A percentile compares a stretch with the other conserved stretches of the same genome.
phyloP scores from a whole-genome alignment of 495 filamentous ascomycete species.

The Darksidea phi region DNA sequence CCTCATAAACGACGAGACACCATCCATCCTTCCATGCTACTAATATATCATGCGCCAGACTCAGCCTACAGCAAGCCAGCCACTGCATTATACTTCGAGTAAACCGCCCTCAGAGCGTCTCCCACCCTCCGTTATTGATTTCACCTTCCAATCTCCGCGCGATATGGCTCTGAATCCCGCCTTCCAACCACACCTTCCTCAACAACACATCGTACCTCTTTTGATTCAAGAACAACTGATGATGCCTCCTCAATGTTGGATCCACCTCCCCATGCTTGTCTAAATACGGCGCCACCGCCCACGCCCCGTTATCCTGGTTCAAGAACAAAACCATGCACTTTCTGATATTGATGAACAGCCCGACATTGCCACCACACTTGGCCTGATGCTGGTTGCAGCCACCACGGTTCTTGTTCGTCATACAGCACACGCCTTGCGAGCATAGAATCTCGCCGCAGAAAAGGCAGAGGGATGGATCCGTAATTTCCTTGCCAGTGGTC shows the following conservation, averaged over 20 bases:
- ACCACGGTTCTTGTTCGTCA: constrained; percentile 66
- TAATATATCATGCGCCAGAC: no score
- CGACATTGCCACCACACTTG: constrained; percentile 83
- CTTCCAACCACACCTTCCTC: constrained; percentile 81
- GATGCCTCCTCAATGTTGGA: constrained; percentile 69
- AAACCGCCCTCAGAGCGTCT: constrained; percentile 54
- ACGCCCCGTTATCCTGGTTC: constrained; percentile 77
- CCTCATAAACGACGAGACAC: no score
- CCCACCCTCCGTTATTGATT: constrained; percentile 96
- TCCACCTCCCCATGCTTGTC: constrained; percentile 95
- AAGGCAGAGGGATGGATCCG: constrained; percentile 85
- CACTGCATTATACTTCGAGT: no score
- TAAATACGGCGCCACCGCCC: constrained; percentile 84
- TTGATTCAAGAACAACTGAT: constrained; percentile 89
- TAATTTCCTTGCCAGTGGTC: constrained; percentile 83
- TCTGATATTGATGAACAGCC: constrained; percentile 91
- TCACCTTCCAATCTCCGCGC: constrained; percentile 87
- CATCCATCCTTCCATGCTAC: not conserved
- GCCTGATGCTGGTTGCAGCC: constrained; percentile 86
- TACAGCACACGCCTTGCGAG: constrained; percentile 88
- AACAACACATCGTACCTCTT: constrained; percentile 87
- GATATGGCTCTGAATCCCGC: constrained; percentile 84
- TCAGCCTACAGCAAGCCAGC: no score
- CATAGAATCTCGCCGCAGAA: constrained; percentile 97
- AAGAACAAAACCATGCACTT: constrained; percentile 89